Percentiles rank a stretch among this genome's conserved stretches.
Conservation (phyloP, 2,329 filamentous ascomycete species). For the Botryotinia calthae region DNA sequence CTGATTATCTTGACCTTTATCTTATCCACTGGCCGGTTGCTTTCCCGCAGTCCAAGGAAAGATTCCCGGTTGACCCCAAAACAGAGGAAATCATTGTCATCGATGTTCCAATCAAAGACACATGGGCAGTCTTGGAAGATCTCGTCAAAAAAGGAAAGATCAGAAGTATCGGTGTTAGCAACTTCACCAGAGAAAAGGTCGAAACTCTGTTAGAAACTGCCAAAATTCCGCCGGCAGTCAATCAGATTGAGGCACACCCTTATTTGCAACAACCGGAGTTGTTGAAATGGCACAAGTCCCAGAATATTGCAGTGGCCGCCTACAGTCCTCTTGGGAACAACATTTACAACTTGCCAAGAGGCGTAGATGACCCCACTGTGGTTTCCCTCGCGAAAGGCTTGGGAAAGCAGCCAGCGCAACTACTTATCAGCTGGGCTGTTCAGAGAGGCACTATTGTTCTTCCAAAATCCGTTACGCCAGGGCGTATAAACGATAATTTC, state of each 20-base stretch:
- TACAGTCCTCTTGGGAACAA: constrained; percentile 65
- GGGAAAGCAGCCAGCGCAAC: constrained; percentile 50
- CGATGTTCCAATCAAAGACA: constrained; percentile 38
- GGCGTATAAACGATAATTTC: constrained; percentile 49
- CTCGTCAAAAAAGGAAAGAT: constrained; percentile 43
- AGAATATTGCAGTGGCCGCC: constrained; percentile 60
- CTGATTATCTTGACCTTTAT: constrained; percentile 80
- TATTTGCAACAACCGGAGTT: constrained; percentile 62
- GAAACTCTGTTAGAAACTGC: constrained; percentile 49
- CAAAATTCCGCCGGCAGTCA: constrained; percentile 57
- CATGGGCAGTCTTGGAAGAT: constrained; percentile 43
- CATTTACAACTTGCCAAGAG: constrained; percentile 43
- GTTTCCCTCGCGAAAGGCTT: constrained; percentile 52
- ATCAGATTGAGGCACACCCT: constrained; percentile 69
- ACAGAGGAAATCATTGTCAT: constrained; percentile 25
- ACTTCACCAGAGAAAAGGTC: constrained; percentile 47
- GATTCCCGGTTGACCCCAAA: constrained; percentile 26
- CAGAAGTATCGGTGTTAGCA: constrained; percentile 51
- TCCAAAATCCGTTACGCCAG: constrained; percentile 53
- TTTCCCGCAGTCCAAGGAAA: constrained; percentile 25
- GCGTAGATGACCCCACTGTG: constrained; percentile 50
- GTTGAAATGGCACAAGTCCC: constrained; percentile 53
- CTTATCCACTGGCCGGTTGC: constrained; percentile 82
- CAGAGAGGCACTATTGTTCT: constrained; percentile 53
- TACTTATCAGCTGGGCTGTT: constrained; percentile 54